Conservation (phyloP, 495 filamentous ascomycete species). For the Lindgomyces ingoldianus region DNA sequence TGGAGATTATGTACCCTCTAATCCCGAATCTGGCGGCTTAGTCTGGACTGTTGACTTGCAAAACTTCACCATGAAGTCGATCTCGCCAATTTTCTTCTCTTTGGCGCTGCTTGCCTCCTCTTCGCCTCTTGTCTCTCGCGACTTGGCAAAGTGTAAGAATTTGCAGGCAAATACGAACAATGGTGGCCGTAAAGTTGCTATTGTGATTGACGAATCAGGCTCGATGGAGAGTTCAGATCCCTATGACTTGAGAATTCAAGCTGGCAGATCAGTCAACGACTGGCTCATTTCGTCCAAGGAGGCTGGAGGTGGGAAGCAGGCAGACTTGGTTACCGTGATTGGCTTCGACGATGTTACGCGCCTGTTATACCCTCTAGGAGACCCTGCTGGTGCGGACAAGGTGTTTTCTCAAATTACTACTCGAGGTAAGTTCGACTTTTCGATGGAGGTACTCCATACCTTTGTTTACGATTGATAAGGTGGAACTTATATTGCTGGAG, state of each 20-base stretch:
- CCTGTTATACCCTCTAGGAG: slow-evolving; percentile 33
- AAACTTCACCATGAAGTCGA: slow-evolving; percentile 14
- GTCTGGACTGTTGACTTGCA: neutral
- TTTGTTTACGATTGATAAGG: no score
- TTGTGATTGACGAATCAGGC: slow-evolving; percentile 33
- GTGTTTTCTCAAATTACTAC: slow-evolving; percentile 18
- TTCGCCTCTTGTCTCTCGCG: slow-evolving; percentile 15
- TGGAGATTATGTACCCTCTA: no score
- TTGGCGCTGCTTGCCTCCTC: slow-evolving; percentile 5
- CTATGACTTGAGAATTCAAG: slow-evolving; percentile 26
- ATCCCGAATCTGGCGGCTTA: neutral
- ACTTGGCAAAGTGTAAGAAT: slow-evolving; percentile 19
- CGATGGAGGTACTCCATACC: no score
- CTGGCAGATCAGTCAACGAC: slow-evolving; percentile 25
- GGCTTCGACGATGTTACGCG: slow-evolving; percentile 27
- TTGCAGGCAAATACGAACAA: slow-evolving; percentile 21
- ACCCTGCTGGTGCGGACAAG: slow-evolving; percentile 28
- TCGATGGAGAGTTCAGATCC: slow-evolving; percentile 31
- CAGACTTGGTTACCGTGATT: slow-evolving; percentile 37
- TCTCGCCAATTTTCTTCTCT: neutral
- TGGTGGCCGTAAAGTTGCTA: slow-evolving; percentile 33
- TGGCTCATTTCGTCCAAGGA: slow-evolving; percentile 27
- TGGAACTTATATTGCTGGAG: slow-evolving; percentile 34
- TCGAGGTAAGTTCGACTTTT: no score
- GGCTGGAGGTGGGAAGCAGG: slow-evolving; percentile 13